These are phyloP conservation scores for Hymenoscyphus repandus DNA, from an alignment of 2,329 filamentous ascomycete genomes.

Conservation along the genomic window DNA sequence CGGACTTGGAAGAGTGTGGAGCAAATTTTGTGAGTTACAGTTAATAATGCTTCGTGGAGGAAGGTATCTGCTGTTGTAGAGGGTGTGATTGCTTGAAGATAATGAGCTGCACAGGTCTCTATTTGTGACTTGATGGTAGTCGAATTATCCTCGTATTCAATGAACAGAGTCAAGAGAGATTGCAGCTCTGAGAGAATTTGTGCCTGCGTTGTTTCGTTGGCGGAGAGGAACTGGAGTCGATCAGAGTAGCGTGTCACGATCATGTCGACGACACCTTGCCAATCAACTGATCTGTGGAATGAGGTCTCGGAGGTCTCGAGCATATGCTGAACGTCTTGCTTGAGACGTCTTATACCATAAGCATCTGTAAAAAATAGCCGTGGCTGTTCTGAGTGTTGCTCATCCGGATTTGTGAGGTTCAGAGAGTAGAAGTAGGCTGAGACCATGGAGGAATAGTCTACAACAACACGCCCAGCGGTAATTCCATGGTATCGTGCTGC, in stretches of 20 bases:
- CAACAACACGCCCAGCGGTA: slow-evolving; percentile 30
- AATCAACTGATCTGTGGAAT: slow-evolving; percentile 31
- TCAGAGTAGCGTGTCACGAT: slow-evolving; percentile 57
- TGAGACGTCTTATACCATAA: slow-evolving; percentile 31
- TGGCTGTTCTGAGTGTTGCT: slow-evolving; percentile 16
- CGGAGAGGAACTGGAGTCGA: slow-evolving; percentile 37
- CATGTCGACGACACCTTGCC: slow-evolving; percentile 65
- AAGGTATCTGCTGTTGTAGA: slow-evolving; percentile 40
- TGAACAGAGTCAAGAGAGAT: slow-evolving; percentile 37
- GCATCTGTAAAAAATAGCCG: slow-evolving; percentile 13
- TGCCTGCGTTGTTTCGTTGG: slow-evolving; percentile 1
- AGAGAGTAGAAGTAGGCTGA: slow-evolving; percentile 27
- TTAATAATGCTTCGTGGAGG: slow-evolving; percentile 39
- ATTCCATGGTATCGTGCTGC: slow-evolving; percentile 40
- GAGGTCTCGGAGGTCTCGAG: slow-evolving; percentile 19
- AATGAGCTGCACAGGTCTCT: slow-evolving; percentile 43
- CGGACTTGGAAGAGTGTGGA: slow-evolving; percentile 24
- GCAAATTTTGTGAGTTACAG: slow-evolving; percentile 39
- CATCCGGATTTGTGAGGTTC: slow-evolving; percentile 27
- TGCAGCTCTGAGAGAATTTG: slow-evolving; percentile 36
- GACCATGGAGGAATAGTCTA: slow-evolving; percentile 29
- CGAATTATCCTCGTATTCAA: slow-evolving; percentile 39
- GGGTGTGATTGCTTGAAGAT: slow-evolving; percentile 31
- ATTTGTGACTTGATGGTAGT: slow-evolving; percentile 36
- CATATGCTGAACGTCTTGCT: slow-evolving; percentile 40